These are phyloP conservation scores for Smallanthus sonchifolius DNA, from an alignment of 129 eudicot species.

Conservation along the genomic window DNA sequence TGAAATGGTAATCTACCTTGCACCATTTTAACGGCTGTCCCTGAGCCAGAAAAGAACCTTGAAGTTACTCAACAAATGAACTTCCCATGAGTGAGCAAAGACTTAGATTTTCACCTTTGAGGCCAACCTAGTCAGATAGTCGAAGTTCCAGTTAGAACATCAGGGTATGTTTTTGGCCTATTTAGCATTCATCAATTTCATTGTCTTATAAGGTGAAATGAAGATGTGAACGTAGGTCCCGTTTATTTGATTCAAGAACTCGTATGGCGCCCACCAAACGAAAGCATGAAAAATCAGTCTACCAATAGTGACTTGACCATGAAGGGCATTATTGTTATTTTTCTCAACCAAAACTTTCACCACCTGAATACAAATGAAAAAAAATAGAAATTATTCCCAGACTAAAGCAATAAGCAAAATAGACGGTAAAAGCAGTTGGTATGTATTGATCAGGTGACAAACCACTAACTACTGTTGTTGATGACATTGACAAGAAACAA, in stretches of 20 bases:
- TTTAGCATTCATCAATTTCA: not conserved
- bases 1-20: conserved; percentile 42
- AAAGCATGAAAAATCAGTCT: conserved; percentile 92
- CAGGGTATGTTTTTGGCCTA: not conserved
- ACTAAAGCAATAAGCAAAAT: conserved; percentile 12
- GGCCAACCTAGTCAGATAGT: conserved; percentile 64
- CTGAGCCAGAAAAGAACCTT: conserved; percentile 60
- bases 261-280: not conserved
- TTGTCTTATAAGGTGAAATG: not conserved
- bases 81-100: conserved; percentile 82
- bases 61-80: conserved; percentile 81
- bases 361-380: conserved; percentile 50
- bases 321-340: conserved; percentile 72
- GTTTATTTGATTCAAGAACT: not conserved
- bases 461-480: conserved; percentile 99
- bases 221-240: conserved; percentile 1
- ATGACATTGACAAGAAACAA: conserved; percentile 96
- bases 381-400: not conserved
- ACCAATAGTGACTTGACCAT: conserved; percentile 97
- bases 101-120: conserved; percentile 75
- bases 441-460: conserved; percentile 13
- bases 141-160: conserved; percentile 16
- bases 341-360: conserved; percentile 77
- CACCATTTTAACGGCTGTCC: conserved; percentile 86
- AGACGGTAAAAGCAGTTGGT: not conserved